Base-by-base conservation (phyloP, 352 stramenopile species). In the Globisporangium middletonii region DNA sequence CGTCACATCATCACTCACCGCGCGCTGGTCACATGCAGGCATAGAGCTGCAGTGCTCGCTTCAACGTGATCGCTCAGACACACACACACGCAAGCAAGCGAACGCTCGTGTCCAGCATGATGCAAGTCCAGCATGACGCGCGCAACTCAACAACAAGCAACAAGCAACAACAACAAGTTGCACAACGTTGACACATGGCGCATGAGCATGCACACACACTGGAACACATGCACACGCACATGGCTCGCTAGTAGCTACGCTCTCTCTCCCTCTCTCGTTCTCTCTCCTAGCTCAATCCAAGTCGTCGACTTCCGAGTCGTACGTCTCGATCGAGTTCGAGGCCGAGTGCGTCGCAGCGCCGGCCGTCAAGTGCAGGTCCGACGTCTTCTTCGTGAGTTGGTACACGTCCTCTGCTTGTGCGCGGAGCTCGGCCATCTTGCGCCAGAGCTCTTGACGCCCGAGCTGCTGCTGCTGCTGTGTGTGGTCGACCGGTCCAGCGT, bases 391-490 rank as follows among this genome's bases (percentile, higher is more conserved):
- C 33, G 77, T 82, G 46, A 83, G 63, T 48, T 78, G 67, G 52
- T 85, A 87, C 15, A 77, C 75, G 12, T 69, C 74, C 54, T 87
- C 77, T 0, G 77, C 76, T 13, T 71, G 72, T 35, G 72, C 62
- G n/a, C 79, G 72, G 19, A 87, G 62, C 54, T 78, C 68, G 28
- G 67, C 65, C 77, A 87, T 87, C 54, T 68, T 79, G 44, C 71
- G 58, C 56, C 77, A 72, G 18, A 88, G 46, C 35, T 78, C 63
- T 19, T 69, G 65, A 4, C 58, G 64, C 5, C 19, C 15, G 41
- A 35, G 18, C 11, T 42, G 16, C 43, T 50, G 38, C 13, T 47
- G 50, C 23, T 55, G 50, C 11, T 55, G 50, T 16, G n/a, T 9
- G 19, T 57, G 8, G 49, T 54, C 28, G 7, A n/a, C 28, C 28